phyloP scores from a whole-genome alignment of 2,329 filamentous ascomycete species.

The Colletotrichum caudatum region DNA sequence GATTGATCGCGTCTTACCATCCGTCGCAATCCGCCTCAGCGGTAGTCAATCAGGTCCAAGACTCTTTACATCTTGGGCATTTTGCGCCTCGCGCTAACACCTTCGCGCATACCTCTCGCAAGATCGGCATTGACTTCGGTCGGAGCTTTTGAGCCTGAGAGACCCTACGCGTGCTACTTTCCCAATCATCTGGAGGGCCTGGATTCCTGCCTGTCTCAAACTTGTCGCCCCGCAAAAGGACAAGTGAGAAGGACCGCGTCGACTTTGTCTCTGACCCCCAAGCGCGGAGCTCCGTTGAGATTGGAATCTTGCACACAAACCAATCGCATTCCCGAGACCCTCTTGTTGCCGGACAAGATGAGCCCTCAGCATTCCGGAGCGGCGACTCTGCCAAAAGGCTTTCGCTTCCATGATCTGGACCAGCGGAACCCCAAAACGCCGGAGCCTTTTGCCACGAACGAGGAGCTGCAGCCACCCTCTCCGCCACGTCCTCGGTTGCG shows the following conservation, averaged over 20 bases:
- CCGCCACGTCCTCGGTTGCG: slow-evolving; percentile 66
- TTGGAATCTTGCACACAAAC: slow-evolving; percentile 23
- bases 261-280: slow-evolving; percentile 28
- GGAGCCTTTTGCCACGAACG: slow-evolving; percentile 58
- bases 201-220: slow-evolving; percentile 31
- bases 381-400: slow-evolving; percentile 59
- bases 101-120: not conserved
- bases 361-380: slow-evolving; percentile 59
- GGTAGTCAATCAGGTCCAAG: not conserved
- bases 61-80: not conserved
- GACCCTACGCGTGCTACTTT: slow-evolving; percentile 27
- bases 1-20: slow-evolving; percentile 18
- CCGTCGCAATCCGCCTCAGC: slow-evolving; percentile 1
- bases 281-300: slow-evolving; percentile 3
- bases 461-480: slow-evolving; percentile 58
- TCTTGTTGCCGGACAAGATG: slow-evolving; percentile 51
- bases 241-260: slow-evolving; percentile 19
- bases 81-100: not conserved
- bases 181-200: not conserved
- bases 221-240: slow-evolving; percentile 24
- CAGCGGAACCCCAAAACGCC: slow-evolving; percentile 62
- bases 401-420: slow-evolving; percentile 51
- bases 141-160: slow-evolving; percentile 6
- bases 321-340: slow-evolving; percentile 42
- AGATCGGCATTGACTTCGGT: slow-evolving; percentile 9